A percentile compares a stretch with the other conserved stretches of the same genome.
phyloP scores from a whole-genome alignment of 768 basidiomycete genomes.

The Tricholoma terreum region DNA sequence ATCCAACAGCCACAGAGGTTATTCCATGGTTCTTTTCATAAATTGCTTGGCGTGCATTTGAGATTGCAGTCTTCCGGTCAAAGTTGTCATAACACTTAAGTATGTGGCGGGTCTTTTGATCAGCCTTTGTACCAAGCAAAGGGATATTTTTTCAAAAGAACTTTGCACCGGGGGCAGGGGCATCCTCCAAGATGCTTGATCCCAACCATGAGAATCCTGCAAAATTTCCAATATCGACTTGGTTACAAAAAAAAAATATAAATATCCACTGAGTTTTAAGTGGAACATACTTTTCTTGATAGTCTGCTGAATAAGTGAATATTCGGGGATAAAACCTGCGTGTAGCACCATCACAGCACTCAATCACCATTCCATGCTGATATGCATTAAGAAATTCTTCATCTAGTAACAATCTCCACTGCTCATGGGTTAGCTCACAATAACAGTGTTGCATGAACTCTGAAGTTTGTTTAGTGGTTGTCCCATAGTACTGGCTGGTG shows the following conservation, averaged over 20 bases:
- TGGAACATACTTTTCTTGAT: constrained; percentile 33
- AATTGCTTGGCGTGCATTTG: constrained; percentile 3
- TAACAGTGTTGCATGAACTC: constrained; percentile 3
- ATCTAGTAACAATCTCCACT: not conserved
- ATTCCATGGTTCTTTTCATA: constrained; percentile 1
- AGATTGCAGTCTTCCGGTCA: not conserved
- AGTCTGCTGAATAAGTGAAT: constrained; percentile 33
- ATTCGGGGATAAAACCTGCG: constrained; percentile 20
- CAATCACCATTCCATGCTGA: constrained; percentile 12
- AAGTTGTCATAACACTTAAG: not conserved
- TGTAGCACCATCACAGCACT: not conserved
- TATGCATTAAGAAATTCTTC: constrained; percentile 17
- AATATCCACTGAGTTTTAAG: no score
- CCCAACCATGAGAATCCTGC: constrained; percentile 29
- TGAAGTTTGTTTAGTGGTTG: not conserved
- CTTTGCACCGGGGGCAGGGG: constrained; percentile 34
- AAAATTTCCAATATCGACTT: no score
- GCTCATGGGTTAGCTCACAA: constrained; percentile 1
- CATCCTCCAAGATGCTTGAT: constrained; percentile 27
- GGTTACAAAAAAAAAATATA: no score
- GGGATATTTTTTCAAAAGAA: constrained; percentile 20
- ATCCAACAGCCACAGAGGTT: constrained; percentile 5
- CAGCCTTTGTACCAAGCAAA: constrained; percentile 17
- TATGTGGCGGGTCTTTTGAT: constrained; percentile 6
- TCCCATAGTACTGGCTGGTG: not conserved